Evolutionary conservation across 345 rosid species (phyloP).

Genomic region (Garcia nutans): DNA sequence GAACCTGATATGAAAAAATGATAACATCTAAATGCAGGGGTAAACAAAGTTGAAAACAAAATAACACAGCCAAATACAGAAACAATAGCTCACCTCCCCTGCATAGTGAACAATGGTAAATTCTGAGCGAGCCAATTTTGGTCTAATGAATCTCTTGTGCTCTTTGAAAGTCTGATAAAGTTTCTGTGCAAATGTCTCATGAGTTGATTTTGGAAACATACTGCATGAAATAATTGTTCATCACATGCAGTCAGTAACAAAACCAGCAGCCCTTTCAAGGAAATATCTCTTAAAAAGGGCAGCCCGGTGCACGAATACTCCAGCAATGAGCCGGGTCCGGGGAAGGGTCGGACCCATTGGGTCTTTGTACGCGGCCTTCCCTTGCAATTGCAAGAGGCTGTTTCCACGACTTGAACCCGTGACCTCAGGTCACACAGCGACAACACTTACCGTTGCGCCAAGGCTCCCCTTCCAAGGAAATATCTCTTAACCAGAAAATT

Average conservation of each 20-base stretch:
- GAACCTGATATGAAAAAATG: conserved; percentile 62
- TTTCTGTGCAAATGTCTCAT: conserved; percentile 85
- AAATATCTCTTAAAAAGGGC: conserved; percentile 8
- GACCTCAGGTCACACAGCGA: too few species aligned
- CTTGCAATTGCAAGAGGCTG: too few species aligned
- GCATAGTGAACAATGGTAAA: conserved; percentile 86
- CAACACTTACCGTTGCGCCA: too few species aligned
- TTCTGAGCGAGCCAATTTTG: conserved; percentile 74
- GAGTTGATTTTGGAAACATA: conserved; percentile 90
- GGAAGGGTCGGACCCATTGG: too few species aligned
- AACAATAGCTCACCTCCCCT: conserved; percentile 64
- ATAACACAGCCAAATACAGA: conserved; percentile 10
- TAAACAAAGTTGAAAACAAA: not conserved
- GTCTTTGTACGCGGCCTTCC: too few species aligned
- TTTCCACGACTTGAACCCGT: too few species aligned
- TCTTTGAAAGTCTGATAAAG: conserved; percentile 77
- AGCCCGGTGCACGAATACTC: too few species aligned
- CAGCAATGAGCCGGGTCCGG: too few species aligned
- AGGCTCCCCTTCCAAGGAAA: not conserved
- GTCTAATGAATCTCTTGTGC: conserved; percentile 74
- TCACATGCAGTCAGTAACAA: conserved; percentile 12
- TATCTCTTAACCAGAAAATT: conserved; percentile 2
- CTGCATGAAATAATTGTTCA: conserved; percentile 41
- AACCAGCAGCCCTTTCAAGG: not conserved
- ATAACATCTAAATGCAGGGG: conserved; percentile 14